Evolutionary conservation across 371 early-diverging fungal genomes (phyloP).

Genomic region (Homolaphlyctis polyrhiza): DNA sequence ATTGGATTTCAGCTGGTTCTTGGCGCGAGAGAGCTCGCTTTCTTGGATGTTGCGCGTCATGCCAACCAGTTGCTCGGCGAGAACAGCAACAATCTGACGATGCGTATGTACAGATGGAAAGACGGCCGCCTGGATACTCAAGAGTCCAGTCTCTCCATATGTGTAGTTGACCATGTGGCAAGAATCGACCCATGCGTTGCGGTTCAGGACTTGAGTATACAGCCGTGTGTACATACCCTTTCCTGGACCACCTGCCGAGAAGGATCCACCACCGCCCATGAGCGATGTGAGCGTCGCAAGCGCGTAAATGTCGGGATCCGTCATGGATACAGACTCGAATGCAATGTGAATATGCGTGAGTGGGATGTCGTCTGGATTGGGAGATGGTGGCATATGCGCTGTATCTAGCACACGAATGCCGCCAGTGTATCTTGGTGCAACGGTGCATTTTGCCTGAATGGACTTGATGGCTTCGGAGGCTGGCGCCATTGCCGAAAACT

Average conservation of each 20-base stretch:
- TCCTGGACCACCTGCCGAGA: constrained; percentile 97
- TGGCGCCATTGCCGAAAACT: constrained; percentile 56
- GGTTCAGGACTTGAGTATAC: constrained; percentile 91
- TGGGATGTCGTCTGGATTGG: constrained; percentile 51
- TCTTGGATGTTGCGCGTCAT: constrained; percentile 45
- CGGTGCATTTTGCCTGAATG: constrained; percentile 12
- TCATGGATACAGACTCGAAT: constrained; percentile 75
- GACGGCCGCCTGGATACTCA: constrained; percentile 85
- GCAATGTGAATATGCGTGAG: constrained; percentile 87
- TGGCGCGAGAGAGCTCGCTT: constrained; percentile 78
- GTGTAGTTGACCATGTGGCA: constrained; percentile 88
- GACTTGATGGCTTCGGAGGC: constrained; percentile 23
- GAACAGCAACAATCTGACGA: constrained; percentile 63
- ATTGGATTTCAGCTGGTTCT: constrained; percentile 90
- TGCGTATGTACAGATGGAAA: constrained; percentile 31
- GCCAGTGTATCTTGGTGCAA: constrained; percentile 62
- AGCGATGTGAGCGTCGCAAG: constrained; percentile 85
- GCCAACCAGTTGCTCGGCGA: constrained; percentile 73
- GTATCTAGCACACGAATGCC: constrained; percentile 67
- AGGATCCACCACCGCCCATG: constrained; percentile 94
- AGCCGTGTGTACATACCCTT: constrained; percentile 98
- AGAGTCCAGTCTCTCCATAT: constrained; percentile 86
- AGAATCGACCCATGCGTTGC: constrained; percentile 88
- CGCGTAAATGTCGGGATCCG: constrained; percentile 86
- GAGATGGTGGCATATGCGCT: constrained; percentile 33